phyloP scores from a whole-genome alignment of 2,329 filamentous ascomycete species.

The Neofusicoccum laricinum region DNA sequence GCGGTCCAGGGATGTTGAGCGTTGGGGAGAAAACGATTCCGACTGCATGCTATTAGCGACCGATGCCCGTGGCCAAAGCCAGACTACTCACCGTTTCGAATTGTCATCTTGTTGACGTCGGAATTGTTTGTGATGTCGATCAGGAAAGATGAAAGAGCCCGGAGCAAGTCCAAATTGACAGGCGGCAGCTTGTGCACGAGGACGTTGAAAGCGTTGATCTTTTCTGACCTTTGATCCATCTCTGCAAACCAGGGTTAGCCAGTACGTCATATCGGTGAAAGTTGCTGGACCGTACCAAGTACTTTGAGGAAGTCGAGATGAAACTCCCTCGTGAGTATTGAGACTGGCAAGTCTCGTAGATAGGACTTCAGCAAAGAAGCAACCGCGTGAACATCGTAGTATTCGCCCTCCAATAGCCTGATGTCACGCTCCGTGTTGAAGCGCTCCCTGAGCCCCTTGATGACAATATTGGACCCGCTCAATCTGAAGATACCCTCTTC shows the following conservation, averaged over 20 bases:
- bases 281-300: conserved; percentile 50
- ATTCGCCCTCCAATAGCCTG: conserved; percentile 79
- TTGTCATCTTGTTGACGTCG: conserved; percentile 94
- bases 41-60: conserved; percentile 46
- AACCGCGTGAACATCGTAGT: conserved; percentile 94
- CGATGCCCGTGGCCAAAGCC: no score
- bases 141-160: conserved; percentile 82
- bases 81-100: conserved; percentile 64
- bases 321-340: conserved; percentile 85
- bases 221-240: conserved; percentile 69
- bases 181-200: conserved; percentile 77
- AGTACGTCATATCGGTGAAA: background rate
- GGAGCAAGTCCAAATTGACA: conserved; percentile 76
- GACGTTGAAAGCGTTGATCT: conserved; percentile 70
- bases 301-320: conserved; percentile 85
- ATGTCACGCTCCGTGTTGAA: conserved; percentile 94
- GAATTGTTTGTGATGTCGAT: conserved; percentile 90
- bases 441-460: conserved; percentile 84
- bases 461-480: conserved; percentile 93
- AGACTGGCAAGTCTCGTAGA: conserved; percentile 84
- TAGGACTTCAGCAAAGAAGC: conserved; percentile 93
- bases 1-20: conserved; percentile 89
- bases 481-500: conserved; percentile 97
- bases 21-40: conserved; percentile 98
- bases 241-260: conserved; percentile 49